These are phyloP conservation scores for Zymoseptoria brevis DNA, from an alignment of 2,329 filamentous ascomycete genomes.

Conservation along the genomic window DNA sequence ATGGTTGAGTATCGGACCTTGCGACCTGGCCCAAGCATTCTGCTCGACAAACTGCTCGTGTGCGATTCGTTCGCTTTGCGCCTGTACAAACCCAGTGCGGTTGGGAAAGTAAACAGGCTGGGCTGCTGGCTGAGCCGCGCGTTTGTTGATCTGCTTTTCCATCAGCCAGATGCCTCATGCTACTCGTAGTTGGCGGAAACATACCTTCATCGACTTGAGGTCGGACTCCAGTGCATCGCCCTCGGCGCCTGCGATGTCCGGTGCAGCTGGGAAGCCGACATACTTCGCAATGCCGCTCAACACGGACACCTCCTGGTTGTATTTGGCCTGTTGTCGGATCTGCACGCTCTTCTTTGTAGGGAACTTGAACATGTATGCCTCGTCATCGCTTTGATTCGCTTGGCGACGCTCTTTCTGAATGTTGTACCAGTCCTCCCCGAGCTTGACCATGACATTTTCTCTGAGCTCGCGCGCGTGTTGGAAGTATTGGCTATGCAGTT, in stretches of 20 bases:
- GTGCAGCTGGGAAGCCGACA: slow-evolving; percentile 92
- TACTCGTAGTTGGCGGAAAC: slow-evolving; percentile 30
- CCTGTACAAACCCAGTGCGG: slow-evolving; percentile 13
- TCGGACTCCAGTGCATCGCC: slow-evolving; percentile 74
- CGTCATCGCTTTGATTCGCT: slow-evolving; percentile 66
- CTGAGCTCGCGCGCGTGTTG: slow-evolving; percentile 77
- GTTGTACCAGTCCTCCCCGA: slow-evolving; percentile 86
- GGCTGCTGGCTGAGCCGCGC: slow-evolving; percentile 13
- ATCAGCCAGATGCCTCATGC: slow-evolving; percentile 5
- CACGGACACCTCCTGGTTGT: slow-evolving; percentile 91
- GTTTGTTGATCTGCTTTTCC: slow-evolving; percentile 19
- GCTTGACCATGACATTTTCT: slow-evolving; percentile 67
- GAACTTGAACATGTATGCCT: slow-evolving; percentile 75
- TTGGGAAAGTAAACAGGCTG: slow-evolving; percentile 20
- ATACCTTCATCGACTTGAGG: slow-evolving; percentile 79
- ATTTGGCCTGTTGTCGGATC: slow-evolving; percentile 76
- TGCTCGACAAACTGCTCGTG: slow-evolving; percentile 77
- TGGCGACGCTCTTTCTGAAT: slow-evolving; percentile 83
- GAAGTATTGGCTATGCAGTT: slow-evolving; percentile 84
- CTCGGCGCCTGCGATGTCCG: slow-evolving; percentile 66
- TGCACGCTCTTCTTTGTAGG: slow-evolving; percentile 69
- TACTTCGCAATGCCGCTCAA: slow-evolving; percentile 88
- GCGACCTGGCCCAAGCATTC: slow-evolving; percentile 87
- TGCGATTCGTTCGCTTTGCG: slow-evolving; percentile 27
- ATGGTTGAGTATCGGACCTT: slow-evolving; percentile 58